A percentile compares a stretch with the other conserved stretches of the same genome.
Evolutionary conservation across 139 green algal species (phyloP).

Genomic region (Nannochloris sp.): DNA sequence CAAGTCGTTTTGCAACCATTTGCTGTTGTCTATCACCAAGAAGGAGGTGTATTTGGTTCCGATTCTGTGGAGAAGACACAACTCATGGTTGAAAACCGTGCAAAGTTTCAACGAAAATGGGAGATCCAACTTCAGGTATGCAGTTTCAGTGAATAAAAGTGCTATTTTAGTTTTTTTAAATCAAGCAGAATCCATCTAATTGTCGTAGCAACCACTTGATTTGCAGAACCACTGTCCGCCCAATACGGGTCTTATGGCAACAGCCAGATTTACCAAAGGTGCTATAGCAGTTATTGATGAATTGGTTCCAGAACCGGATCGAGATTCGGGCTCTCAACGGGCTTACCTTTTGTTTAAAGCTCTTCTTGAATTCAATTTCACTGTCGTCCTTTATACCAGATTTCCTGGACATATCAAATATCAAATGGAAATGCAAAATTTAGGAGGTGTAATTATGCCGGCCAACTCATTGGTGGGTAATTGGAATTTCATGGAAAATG

Average conservation of each 20-base stretch:
- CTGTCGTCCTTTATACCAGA: too few relatives aligned
- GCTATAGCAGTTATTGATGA: conserved; percentile 26
- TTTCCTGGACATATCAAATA: too few relatives aligned
- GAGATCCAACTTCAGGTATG: neutral
- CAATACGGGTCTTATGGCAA: neutral
- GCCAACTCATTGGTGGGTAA: too few relatives aligned
- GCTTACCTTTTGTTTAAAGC: too few relatives aligned
- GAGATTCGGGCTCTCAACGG: conserved; percentile 20
- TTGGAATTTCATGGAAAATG: too few relatives aligned
- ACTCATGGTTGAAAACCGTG: conserved; percentile 18
- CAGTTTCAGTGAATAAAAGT: too few relatives aligned
- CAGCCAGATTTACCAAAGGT: neutral
- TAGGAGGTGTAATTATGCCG: too few relatives aligned
- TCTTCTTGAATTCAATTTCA: too few relatives aligned
- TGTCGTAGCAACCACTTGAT: neutral
- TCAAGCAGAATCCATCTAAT: too few relatives aligned
- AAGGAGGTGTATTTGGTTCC: conserved; percentile 16
- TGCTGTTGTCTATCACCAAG: conserved; percentile 23
- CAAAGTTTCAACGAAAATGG: conserved; percentile 17
- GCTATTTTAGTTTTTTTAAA: too few relatives aligned
- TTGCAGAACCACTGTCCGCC: neutral
- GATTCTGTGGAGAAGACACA: conserved; percentile 6
- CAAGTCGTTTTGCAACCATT: conserved; percentile 19
- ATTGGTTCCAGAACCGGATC: conserved; percentile 15
- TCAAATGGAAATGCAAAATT: too few relatives aligned